Conservation (phyloP, 805 yeast genomes). For the Scheffersomyces stipitis region DNA sequence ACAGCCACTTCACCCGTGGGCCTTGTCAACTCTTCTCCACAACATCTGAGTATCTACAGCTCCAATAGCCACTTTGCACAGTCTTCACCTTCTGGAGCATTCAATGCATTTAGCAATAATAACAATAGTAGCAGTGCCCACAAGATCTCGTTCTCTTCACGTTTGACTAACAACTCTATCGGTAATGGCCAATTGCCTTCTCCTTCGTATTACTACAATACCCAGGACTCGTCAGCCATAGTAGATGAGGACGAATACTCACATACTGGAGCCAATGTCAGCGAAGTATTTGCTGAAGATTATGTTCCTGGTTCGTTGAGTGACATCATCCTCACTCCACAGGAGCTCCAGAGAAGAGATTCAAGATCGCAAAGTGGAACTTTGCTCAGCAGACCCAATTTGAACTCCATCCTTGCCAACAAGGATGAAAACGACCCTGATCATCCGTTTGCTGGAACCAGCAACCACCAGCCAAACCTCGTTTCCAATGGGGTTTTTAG, state of each 20-base stretch:
- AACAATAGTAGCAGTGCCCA: neutral
- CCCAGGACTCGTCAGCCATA: slow-evolving; percentile 18
- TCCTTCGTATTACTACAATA: slow-evolving; percentile 7
- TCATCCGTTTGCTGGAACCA: too few relatives aligned
- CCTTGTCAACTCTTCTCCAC: slow-evolving; percentile 6
- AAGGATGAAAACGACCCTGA: neutral
- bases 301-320: slow-evolving; percentile 78
- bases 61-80: slow-evolving; percentile 3
- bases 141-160: neutral
- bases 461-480: slow-evolving; percentile 5
- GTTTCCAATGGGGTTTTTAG: slow-evolving; percentile 9
- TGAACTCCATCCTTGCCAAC: slow-evolving; percentile 12
- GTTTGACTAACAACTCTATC: neutral
- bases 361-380: slow-evolving; percentile 56
- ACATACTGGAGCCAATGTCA: slow-evolving; percentile 19
- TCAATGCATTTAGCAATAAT: neutral
- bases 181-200: slow-evolving; percentile 7
- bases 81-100: slow-evolving; percentile 3
- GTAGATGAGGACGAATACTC: slow-evolving; percentile 35
- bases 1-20: slow-evolving; percentile 12
- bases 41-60: neutral
- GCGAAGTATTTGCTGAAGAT: slow-evolving; percentile 58
- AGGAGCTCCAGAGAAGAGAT: slow-evolving; percentile 67
- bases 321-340: slow-evolving; percentile 77
- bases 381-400: slow-evolving; percentile 33